These are phyloP conservation scores for Aotearoamyces nothofagi DNA, from an alignment of 2,329 filamentous ascomycete species.

Conservation along the genomic window DNA sequence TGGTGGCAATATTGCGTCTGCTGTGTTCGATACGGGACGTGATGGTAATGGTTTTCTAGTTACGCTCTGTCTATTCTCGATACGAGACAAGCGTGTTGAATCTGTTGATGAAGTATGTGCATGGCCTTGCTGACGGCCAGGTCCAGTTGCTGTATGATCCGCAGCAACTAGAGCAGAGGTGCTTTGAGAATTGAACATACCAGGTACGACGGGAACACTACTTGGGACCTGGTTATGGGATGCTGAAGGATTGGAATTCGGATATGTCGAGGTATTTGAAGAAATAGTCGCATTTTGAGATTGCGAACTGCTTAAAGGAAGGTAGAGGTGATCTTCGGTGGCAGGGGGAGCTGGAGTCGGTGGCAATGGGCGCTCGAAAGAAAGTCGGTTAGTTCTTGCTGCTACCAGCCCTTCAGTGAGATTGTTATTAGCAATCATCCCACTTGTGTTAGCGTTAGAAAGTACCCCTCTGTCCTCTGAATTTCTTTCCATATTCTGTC, in stretches of 20 bases:
- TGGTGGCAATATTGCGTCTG: conserved; percentile 24
- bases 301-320: no score
- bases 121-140: no score
- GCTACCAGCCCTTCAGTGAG: conserved; percentile 20
- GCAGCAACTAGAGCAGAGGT: no score
- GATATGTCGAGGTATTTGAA: no score
- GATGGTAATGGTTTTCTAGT: conserved; percentile 36
- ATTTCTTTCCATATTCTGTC: conserved; percentile 9
- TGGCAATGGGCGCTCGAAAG: conserved; percentile 10
- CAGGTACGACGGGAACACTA: no score
- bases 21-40: conserved; percentile 20
- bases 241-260: no score
- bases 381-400: conserved; percentile 13
- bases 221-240: no score
- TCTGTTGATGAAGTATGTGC: conserved; percentile 9
- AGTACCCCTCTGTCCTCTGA: conserved; percentile 24
- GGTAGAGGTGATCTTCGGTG: no score
- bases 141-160: no score
- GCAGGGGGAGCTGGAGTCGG: not conserved
- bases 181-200: no score
- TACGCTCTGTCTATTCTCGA: conserved; percentile 28
- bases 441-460: conserved; percentile 17
- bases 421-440: conserved; percentile 19
- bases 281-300: no score
- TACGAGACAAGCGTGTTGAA: conserved; percentile 9